Evolutionary conservation across 768 basidiomycete species (phyloP), one percentile per base, ranked within the genome.

Genomic region (Tylopilus balloui): DNA sequence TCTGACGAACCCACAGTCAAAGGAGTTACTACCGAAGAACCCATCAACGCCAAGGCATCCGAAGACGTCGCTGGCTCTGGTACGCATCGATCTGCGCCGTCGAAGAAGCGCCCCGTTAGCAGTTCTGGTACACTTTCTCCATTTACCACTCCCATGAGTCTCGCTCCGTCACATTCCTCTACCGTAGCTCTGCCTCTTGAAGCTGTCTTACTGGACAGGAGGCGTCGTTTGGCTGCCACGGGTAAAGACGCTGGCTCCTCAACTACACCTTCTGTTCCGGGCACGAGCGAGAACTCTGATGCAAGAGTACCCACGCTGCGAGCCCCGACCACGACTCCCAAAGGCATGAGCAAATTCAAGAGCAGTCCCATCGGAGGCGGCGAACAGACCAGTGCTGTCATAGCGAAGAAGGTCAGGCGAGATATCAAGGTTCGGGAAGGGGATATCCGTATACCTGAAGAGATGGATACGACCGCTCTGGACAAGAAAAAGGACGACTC

Each of bases 181-280:
- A 76, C 78, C 6, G 78, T 80, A n/a, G 71, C 73, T 4, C 74
- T 79, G 10, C 76, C 83, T 28, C 71, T 87, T 14, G 86, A 87
- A 60, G 84, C 84, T 1, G 73, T 87, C 37, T 59, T 86, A 36
- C 61, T 84, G 45, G 83, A 86, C 46, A 78, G 86, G 58, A 85
- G 78, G 54, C 78, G 84, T 36, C 77, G 85, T 41, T 50, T 76
- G 24, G 61, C 51, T 12, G 62, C 61, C 1, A 63, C 64, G 3
- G 63, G 60, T 20, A 59, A 48, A 47, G 62, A 59, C 29, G 27
- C 17, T 1, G 36, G 50, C 8, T 10, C 54, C 17, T 42, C 49
- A 15, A 43, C 12, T n/a, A 15, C 29, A 7, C 49, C 58, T 8
- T 14, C 48, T 14, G 8, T 34, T 35, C 39, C 57, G 13, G 44